Base-by-base conservation (phyloP, 352 stramenopile genomes). In the Phytophthora niederhauseri region DNA sequence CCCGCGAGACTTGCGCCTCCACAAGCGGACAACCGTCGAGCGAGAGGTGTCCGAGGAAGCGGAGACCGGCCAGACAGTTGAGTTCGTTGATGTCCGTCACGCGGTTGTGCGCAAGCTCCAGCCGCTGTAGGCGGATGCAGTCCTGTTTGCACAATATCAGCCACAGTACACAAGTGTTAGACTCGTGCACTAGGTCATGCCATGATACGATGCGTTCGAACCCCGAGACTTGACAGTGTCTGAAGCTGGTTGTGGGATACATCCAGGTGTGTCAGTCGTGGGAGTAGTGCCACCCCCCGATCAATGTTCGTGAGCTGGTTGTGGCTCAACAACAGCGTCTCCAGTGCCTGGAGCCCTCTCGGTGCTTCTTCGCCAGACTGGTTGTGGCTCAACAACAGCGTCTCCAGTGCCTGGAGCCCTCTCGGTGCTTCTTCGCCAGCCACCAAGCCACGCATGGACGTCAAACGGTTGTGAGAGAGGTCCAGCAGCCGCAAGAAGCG, bases 401-500 rank as follows among this genome's bases (percentile, higher is more conserved):
- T 77, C 53, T 91, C 79, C 28, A 92, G 60, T 4, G 81, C 80
- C 31, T 81, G 70, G 1, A 91, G 73, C 6, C 67, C 64, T n/a
- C 51, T 45, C 2, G 58, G 45, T 0, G 50, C 61, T 38, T 68
- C 57, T 28, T 58, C 48, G 0, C 36, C 17, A 7, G 34, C 15
- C 0, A 59, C 64, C 38, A 94, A 73, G 4, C 78, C 79, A 17
- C 52, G 36, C 14, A 81, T 86, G 3, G 73, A 80, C 11, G 65
- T 73, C 30, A 94, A 72, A 6, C 60, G 63, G 48, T 94, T 94
- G 72, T 91, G 70, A 15, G 86, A 93, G 2, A 94, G 71, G 55
- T 93, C 83, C 5, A 94, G 55, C 14, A 91, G 63, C 19, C 85
- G 81, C 24, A 94, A 68, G 59, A 90, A 93, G 6, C 80, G 80